Evolutionary conservation across 2,329 filamentous ascomycete species (phyloP), one percentile per base, ranked within the genome.

Genomic region (Sarocladium brachiariae): DNA sequence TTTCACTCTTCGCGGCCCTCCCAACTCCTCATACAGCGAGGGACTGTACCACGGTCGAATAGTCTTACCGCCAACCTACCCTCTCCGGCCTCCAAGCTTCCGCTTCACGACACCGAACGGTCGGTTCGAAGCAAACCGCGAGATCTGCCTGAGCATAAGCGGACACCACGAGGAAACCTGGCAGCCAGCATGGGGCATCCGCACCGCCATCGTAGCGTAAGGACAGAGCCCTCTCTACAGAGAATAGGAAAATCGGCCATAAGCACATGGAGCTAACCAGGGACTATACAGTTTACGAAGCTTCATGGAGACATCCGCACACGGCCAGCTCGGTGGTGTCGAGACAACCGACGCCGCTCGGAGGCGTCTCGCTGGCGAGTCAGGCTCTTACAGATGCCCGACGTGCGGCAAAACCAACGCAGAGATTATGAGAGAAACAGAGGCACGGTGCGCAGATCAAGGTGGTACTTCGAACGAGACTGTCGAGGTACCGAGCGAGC

Each of bases 161-260:
- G 92, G 91, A 2, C 92, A 96, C 68, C 93, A 99, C 70, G 93
- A 97, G 67, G 93, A 97, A 72, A 95, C 89, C 14, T 99, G 93
- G 93, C 92, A 96, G 76, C 93, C 93, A 0, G 93, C 93, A 1
- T 99, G 93, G 93, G 93, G 93, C 0, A 86, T 99, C 9, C 79
- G 93, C 53, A 97, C 93, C 3, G 92, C 93, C 14, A 71, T 99
- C 6, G 79, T 84, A 37, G 81, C 81, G 70, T 72, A 63, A 34
- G 43, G 10, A 30, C 13, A n/a, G n/a, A n/a, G n/a, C n/a, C n/a
- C n/a, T n/a, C n/a, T n/a, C n/a, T n/a, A n/a, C n/a, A n/a, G n/a
- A n/a, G 27, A 30, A 7, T 30, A 30, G 13, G 13, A 30, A 30
- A 30, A 30, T 7, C 7, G 27, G 13, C 13, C 27, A 30, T 30